Evolutionary conservation across 345 rosid species (phyloP), one percentile per base, ranked within the genome.

Genomic region (Punica granatum): DNA sequence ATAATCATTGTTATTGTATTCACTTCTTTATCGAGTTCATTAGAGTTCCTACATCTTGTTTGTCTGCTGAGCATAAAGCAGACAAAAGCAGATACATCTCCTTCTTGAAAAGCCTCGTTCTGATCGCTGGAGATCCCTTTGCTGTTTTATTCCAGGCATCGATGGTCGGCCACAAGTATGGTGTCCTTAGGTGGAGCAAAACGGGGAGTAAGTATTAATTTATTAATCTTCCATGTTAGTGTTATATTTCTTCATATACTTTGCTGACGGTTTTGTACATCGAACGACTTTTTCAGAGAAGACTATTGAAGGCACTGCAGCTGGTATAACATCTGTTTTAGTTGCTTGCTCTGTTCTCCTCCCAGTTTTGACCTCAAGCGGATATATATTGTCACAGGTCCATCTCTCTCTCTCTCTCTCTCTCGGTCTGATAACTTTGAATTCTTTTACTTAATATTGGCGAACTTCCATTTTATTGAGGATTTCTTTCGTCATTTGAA

Each of bases 301-400:
- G 89, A 93, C 98, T 3, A 77, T 89, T 43, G 98, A 93, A 78
- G 98, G 98, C 65, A 93, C 98, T 72, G 98, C 96, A 37, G 97
- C 99, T 49, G 97, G 99, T 49, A 88, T 94, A 76, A 82, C 89
- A 35, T 89, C 97, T 15, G 84, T 94, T 66, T 83, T 91, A 60
- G 95, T 81, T 46, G 86, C 92, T 7, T 94, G 97, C 84, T 84
- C 81, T 6, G 72, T 86, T 49, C 77, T 94, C 79, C 90, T 93
- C 62, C 97, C 96, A 11, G 77, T 87, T 72, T 66, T 91, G 67
- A 93, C 99, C 69, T 94, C 99, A 43, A 86, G 83, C 16, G 95
- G 97, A 65, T 91, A 86, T 70, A 83, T 94, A 70, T 74, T 82
- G 69, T 70, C 84, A 9, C 86, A 83, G 95, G 95, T 88, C 46